Evolutionary conservation across 192 early-diverging fungal species (phyloP), one percentile per base, ranked within the genome.

Genomic region (Podila clonocystis): DNA sequence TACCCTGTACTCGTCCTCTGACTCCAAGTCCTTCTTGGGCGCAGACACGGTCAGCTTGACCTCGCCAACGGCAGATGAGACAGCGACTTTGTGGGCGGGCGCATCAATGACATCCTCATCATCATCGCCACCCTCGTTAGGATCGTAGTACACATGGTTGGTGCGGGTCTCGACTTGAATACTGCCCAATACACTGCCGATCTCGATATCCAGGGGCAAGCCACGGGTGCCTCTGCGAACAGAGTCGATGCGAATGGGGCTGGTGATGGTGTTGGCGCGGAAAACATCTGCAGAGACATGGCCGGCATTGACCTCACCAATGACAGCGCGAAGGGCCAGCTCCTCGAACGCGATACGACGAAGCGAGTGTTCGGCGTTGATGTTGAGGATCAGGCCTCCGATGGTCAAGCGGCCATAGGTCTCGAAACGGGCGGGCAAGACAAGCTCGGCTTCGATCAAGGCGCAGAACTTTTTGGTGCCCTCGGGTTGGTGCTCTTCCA

Each of bases 381-480:
- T 58, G 6, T 29, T 38, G n/a, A 71, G 22, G 19, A 79, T 45
- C 24, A 68, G 38, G 58, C 76, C 76, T 0, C 62, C 58, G 30
- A 79, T 28, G 17, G 58, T n/a, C 50, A 79, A 26, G 34, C 12
- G 31, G 26, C 65, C 62, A 6, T 67, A 55, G 9, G 20, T 24
- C 6, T 72, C 60, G 0, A 49, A 31, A 26, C 3, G 19, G 4
- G 8, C 12, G 26, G 76, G 76, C 36, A 79, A 31, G n/a, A 79
- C 26, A 9, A 79, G 19, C 31, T 79, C 70, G 26, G 71, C 38
- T 9, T 72, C 70, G 34, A 79, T 57, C 0, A 29, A 0, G 30
- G 70, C 76, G 63, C 76, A 79, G 61, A 72, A 72, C 59, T 70
- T 70, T 22, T 61, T 61, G 22, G 22, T 45, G 28, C 48, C 57